phyloP scores from a whole-genome alignment of 2,329 filamentous ascomycete genomes.

The Claviceps maximensis region DNA sequence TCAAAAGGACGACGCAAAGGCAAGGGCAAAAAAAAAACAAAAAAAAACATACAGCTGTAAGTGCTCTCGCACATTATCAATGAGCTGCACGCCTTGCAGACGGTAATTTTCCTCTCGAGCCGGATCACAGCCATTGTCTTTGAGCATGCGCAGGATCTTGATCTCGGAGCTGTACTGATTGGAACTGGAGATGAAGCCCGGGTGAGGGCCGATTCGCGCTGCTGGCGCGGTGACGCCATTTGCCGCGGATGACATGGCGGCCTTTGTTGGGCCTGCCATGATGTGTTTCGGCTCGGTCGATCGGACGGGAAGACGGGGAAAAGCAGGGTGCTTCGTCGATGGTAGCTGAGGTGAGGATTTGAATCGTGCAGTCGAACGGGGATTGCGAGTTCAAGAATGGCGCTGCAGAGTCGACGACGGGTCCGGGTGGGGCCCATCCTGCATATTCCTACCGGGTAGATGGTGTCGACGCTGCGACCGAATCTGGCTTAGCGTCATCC shows the following conservation, averaged over 20 bases:
- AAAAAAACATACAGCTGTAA: constrained; percentile 54
- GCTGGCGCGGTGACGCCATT: constrained; percentile 8
- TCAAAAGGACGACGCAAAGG: neutral
- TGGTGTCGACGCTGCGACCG: too few relatives aligned
- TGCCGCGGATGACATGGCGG: neutral
- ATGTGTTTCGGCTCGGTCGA: neutral
- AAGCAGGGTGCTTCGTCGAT: neutral
- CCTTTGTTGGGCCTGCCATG: constrained; percentile 5
- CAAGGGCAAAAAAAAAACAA: neutral
- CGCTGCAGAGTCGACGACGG: neutral
- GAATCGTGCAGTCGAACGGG: neutral
- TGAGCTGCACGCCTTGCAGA: constrained; percentile 76
- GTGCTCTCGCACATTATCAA: constrained; percentile 68
- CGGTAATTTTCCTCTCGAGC: constrained; percentile 69
- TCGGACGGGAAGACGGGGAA: neutral
- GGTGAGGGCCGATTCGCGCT: constrained; percentile 25
- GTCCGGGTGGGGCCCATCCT: neutral
- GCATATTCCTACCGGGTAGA: neutral
- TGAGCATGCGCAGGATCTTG: constrained; percentile 60
- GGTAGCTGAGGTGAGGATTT: too few relatives aligned
- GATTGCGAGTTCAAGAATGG: neutral
- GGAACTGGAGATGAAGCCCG: constrained; percentile 35
- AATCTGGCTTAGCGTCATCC: neutral
- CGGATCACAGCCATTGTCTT: constrained; percentile 56
- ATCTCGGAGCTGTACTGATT: constrained; percentile 73